Evolutionary conservation across 805 yeast genomes (phyloP).

Genomic region (Candida boleticola): DNA sequence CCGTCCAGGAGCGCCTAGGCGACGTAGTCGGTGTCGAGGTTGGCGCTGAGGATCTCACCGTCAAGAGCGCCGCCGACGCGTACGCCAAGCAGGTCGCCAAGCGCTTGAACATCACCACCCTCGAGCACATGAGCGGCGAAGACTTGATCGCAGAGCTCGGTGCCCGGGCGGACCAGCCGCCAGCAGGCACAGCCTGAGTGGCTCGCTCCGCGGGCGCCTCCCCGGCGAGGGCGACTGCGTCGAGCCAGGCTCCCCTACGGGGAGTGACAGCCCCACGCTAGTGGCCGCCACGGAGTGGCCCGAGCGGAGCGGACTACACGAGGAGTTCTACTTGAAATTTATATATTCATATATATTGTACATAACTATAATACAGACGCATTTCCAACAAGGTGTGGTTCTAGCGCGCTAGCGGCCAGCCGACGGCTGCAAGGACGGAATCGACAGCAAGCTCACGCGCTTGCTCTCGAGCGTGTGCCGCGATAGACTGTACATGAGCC

Average conservation of each 20-base stretch:
- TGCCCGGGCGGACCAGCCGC: background rate
- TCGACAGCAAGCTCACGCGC: conserved; percentile 14
- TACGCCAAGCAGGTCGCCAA: conserved; percentile 39
- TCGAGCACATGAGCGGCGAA: conserved; percentile 36
- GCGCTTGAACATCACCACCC: conserved; percentile 26
- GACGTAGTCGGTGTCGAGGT: background rate
- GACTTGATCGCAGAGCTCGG: conserved; percentile 8
- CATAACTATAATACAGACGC: background rate
- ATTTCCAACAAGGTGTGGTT: too few species aligned
- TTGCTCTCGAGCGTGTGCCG: conserved; percentile 17
- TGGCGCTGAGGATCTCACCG: conserved; percentile 6
- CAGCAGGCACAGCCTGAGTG: background rate
- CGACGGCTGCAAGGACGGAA: conserved; percentile 11
- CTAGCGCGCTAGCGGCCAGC: background rate
- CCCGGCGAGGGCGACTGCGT: background rate
- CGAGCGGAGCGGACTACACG: conserved; percentile 3
- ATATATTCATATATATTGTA: background rate
- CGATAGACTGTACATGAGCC: conserved; percentile 35
- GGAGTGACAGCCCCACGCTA: conserved; percentile 2
- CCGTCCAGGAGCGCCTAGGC: conserved; percentile 22
- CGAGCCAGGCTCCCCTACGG: background rate
- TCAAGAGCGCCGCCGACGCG: conserved; percentile 28
- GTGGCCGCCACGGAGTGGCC: conserved; percentile 1
- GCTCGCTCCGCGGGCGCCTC: background rate
- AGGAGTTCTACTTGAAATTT: too few species aligned